Base-by-base conservation (phyloP, 2,329 filamentous ascomycete species). In the Ilyonectria sp. region DNA sequence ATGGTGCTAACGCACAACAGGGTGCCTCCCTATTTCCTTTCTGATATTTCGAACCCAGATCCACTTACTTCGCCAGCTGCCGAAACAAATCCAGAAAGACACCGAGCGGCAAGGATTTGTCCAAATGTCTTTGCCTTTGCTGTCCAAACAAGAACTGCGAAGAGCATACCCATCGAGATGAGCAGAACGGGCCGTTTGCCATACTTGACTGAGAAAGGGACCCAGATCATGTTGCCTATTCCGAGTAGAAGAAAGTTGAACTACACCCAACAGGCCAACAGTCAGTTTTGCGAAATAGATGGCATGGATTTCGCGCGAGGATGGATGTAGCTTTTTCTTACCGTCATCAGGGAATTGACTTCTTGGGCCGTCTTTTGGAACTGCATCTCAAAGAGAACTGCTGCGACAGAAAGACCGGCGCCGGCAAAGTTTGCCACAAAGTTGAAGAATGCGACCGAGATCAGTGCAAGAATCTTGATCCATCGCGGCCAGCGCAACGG, bases 241-340 rank as follows among this genome's bases (percentile, higher is more conserved):
- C 58, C 58, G 5, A 60, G 47, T 5, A 60, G 47, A 9, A 60
- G 58, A 19, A 60, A 60, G n/a, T 60, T 60, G 47, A 60, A 46
- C 58, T 60, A 8, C 10, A 37, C 3, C 31, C 15, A 19, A 9
- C 10, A 43, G 15, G 4, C 7, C 6, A 4, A 23, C n/a, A 3
- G 13, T 29, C 31, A 50, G 43, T n/a, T n/a, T 10, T 26, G 15
- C 17, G 11, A 31, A 29, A 10, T 17, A n/a, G 2, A 11, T 1
- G 9, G 21, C 9, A 26, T 26, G 26, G 1, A 26, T 26, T 26
- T 33, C 11, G 11, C 23, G 31, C 3, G 9, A 11, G 7, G n/a
- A 33, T 8, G 8, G 19, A 26, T 9, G 5, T 6, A 15, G 49
- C 5, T 31, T n/a, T 19, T 13, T 2, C 58, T 8, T n/a, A 60